These are phyloP conservation scores for Penicillium corylophilum DNA, from an alignment of 2,329 filamentous ascomycete genomes.

Conservation along the genomic window DNA sequence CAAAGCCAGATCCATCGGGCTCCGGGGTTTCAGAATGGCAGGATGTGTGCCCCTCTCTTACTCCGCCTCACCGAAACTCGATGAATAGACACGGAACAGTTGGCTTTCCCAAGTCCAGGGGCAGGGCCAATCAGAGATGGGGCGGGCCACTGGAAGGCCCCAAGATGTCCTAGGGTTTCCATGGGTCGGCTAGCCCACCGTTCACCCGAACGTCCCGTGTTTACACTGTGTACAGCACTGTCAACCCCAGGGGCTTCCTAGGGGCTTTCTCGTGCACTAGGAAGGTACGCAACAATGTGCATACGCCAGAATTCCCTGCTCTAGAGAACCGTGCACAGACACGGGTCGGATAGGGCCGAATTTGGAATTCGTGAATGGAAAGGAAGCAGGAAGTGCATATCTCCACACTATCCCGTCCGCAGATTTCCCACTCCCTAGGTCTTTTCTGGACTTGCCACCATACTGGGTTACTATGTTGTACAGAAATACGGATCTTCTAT, in stretches of 20 bases:
- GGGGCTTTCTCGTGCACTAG: neutral
- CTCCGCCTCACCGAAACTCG: neutral
- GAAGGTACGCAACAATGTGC: neutral
- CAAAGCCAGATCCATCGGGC: constrained; percentile 19
- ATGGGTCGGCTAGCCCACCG: constrained; percentile 19
- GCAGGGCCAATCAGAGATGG: neutral
- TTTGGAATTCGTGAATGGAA: constrained; percentile 8
- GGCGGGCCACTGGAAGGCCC: neutral
- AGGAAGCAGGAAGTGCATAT: neutral
- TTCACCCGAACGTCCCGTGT: constrained; percentile 12
- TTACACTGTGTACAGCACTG: neutral
- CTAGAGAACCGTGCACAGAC: constrained; percentile 15
- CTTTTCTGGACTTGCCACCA: constrained; percentile 7
- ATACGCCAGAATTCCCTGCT: neutral
- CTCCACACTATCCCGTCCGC: neutral
- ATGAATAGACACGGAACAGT: neutral
- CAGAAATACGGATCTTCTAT: neutral
- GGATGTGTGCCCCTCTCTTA: neutral
- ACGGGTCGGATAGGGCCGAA: constrained; percentile 13
- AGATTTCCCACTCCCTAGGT: constrained; percentile 1
- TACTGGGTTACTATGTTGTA: neutral
- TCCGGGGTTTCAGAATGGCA: constrained; percentile 28
- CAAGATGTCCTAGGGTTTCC: constrained; percentile 1
- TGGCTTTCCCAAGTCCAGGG: neutral
- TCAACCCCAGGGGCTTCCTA: neutral